Conservation (phyloP, 2,329 filamentous ascomycete species). For the Sporothrix variecibatus region DNA sequence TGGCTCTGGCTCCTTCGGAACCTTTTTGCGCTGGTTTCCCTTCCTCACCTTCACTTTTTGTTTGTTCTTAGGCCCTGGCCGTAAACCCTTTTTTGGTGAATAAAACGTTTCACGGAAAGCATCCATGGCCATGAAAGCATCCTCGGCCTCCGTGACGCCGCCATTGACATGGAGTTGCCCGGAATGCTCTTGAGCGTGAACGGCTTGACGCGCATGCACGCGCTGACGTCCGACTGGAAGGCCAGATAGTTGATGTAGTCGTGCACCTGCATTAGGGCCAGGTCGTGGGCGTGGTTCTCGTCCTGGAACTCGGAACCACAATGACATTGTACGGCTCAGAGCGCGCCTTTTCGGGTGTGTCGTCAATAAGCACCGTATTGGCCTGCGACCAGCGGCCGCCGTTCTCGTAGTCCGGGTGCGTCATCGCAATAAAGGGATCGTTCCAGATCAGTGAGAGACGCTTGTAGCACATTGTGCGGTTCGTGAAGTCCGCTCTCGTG, state of each 20-base stretch:
- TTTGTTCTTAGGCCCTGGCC: too few species aligned
- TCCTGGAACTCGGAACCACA: slow-evolving; percentile 75
- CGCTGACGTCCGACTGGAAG: slow-evolving; percentile 61
- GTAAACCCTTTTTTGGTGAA: too few species aligned
- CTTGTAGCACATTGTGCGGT: slow-evolving; percentile 91
- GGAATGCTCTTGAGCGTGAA: slow-evolving; percentile 41
- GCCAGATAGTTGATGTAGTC: slow-evolving; percentile 61
- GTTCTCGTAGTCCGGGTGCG: slow-evolving; percentile 45
- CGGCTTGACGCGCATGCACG: slow-evolving; percentile 55
- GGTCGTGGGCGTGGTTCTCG: slow-evolving; percentile 41
- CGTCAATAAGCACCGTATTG: slow-evolving; percentile 90
- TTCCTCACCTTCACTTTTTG: too few species aligned
- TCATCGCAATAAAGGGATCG: slow-evolving; percentile 45
- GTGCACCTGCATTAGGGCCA: slow-evolving; percentile 60
- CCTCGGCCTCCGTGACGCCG: neutral
- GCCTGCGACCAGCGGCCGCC: slow-evolving; percentile 67
- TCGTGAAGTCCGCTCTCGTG: slow-evolving; percentile 61
- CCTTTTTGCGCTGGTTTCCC: too few species aligned
- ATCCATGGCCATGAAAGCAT: neutral
- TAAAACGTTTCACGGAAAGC: neutral
- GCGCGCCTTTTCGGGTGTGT: slow-evolving; percentile 75
- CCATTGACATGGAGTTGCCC: neutral
- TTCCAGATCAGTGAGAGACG: slow-evolving; percentile 73
- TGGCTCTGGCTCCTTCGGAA: too few species aligned
- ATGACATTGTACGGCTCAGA: slow-evolving; percentile 84